phyloP scores from a whole-genome alignment of 2,329 filamentous ascomycete species.

The Exophiala lecanii-corni region DNA sequence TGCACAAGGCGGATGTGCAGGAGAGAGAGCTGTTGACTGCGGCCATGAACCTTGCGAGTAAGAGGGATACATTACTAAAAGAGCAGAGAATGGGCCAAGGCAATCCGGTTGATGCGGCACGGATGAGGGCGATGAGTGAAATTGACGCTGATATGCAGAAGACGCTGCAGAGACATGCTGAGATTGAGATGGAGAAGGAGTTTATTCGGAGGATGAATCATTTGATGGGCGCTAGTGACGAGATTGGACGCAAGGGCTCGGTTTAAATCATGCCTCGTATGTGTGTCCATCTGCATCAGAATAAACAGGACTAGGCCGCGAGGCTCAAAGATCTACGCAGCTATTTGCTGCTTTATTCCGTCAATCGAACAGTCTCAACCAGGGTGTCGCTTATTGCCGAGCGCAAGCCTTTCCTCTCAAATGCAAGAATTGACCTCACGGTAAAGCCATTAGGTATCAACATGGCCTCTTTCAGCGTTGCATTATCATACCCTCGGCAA shows the following conservation, averaged over 20 bases:
- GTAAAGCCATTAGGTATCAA: not conserved
- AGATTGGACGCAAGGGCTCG: no score
- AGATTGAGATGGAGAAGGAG: conserved; percentile 16
- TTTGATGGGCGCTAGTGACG: not conserved
- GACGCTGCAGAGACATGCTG: conserved; percentile 13
- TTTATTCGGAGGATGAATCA: conserved; percentile 5
- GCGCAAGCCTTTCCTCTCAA: not conserved
- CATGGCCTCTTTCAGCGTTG: not conserved
- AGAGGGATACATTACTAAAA: conserved; percentile 11
- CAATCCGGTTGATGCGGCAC: not conserved
- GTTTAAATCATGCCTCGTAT: no score
- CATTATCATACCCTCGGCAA: not conserved
- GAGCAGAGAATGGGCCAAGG: conserved; percentile 13
- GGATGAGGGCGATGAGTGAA: conserved; percentile 5
- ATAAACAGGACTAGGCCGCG: no score
- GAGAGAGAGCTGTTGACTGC: not conserved
- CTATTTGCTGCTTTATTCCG: not conserved
- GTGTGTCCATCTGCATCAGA: no score
- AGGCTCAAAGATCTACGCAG: not conserved
- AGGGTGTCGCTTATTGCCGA: not conserved
- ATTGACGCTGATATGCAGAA: conserved; percentile 18
- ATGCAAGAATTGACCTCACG: not conserved
- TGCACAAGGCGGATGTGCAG: not conserved
- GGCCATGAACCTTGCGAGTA: not conserved
- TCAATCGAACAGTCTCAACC: not conserved